Evolutionary conservation across 257 asterid species (phyloP).

Genomic region (Striga asiatica): DNA sequence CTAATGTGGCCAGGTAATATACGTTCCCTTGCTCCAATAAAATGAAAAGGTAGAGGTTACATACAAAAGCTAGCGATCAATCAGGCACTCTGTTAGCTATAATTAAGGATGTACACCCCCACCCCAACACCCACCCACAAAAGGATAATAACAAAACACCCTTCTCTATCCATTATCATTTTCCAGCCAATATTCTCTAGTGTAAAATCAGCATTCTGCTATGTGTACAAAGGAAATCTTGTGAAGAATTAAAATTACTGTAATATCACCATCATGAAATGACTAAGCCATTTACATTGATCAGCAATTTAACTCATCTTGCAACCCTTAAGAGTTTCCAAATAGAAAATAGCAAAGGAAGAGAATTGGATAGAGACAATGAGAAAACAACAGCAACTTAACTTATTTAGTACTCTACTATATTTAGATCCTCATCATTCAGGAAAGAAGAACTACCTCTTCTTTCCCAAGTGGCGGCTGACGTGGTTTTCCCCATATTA

Average conservation of each 20-base stretch:
- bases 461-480: conserved; percentile 73
- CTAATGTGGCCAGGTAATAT: not conserved
- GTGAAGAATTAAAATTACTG: not conserved
- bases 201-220: not conserved
- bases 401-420: too few species aligned
- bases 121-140: too few species aligned
- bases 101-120: not conserved
- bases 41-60: not conserved
- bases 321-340: conserved; percentile 4
- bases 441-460: conserved; percentile 46
- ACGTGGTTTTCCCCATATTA: conserved; percentile 98
- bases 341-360: not conserved
- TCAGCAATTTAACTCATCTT: not conserved
- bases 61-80: not conserved
- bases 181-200: not conserved
- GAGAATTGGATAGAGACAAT: not conserved
- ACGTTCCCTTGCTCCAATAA: not conserved
- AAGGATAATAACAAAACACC: not conserved
- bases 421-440: not conserved
- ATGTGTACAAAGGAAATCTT: too few species aligned
- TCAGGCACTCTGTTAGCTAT: not conserved
- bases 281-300: not conserved
- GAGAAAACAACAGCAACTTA: not conserved
- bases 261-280: not conserved
- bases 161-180: not conserved